Evolutionary conservation across 2,329 filamentous ascomycete genomes (phyloP), one percentile per base, ranked within the genome.

Genomic region (Dothidotthia symphoricarpi): DNA sequence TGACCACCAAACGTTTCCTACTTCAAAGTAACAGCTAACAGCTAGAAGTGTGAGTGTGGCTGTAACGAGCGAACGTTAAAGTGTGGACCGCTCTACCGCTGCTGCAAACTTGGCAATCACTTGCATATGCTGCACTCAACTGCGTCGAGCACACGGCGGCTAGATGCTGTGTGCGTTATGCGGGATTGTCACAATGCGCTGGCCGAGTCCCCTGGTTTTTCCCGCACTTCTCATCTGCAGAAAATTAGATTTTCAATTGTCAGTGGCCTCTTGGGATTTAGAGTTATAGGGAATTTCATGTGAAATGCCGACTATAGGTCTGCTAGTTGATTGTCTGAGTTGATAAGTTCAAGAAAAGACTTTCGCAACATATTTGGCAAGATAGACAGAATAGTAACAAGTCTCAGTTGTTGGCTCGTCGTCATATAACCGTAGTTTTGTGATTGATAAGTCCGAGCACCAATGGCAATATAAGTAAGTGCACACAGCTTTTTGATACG

Each of bases 101-200:
- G 9, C 9, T n/a, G n/a, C n/a, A n/a, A 9, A 22, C 19, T 22
- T 16, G 40, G 33, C 43, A 26, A 51, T 40, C 43, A 33, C 43
- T 46, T 51, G 51, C 53, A 53, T 50, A 33, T 14, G 40, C 36
- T 50, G 49, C 48, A 41, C 43, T 36, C 14, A 26, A 32, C 43
- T 55, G 53, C 29, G 25, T 43, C 29, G 28, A 41, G 29, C 31
- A 43, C 38, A 41, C 45, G 34, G 54, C 54, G 54, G 50, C 41
- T 57, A 56, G 19, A 9, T 22, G 9, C 19, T 42, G 47, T 53
- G 55, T 42, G 53, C 46, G 40, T 22, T 24, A 51, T 55, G 52
- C 52, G 45, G 40, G 36, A 17, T 39, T 16, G 39, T 57, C 54
- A 57, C 54, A 55, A 46, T 53, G 51, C 39, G 49, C 35, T 50